Percentiles rank a stretch among this genome's conserved stretches.
These are phyloP conservation scores for Tephrocybe sp. DNA, from an alignment of 768 basidiomycete genomes.

Conservation along the genomic window DNA sequence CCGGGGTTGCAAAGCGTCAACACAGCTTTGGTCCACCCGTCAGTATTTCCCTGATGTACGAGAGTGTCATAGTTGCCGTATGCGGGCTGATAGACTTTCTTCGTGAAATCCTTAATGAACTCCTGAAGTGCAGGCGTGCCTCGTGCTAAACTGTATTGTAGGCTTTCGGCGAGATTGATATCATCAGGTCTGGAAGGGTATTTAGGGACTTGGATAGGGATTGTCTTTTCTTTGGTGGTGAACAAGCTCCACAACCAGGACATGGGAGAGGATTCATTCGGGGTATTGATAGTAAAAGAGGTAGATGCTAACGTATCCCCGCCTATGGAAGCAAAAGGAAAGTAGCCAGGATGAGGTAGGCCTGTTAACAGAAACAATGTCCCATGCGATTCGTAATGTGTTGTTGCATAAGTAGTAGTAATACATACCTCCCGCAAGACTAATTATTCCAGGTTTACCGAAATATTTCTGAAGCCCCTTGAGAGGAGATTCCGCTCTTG, in stretches of 20 bases:
- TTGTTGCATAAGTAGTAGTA: too few species aligned
- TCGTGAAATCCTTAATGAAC: slow-evolving; percentile 57
- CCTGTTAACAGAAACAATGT: slow-evolving; percentile 33
- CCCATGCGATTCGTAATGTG: too few species aligned
- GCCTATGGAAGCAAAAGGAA: slow-evolving; percentile 63
- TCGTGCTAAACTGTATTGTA: slow-evolving; percentile 62
- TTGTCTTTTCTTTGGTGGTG: slow-evolving; percentile 40
- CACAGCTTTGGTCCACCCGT: slow-evolving; percentile 60
- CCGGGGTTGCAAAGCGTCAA: slow-evolving; percentile 65
- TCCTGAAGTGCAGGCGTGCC: slow-evolving; percentile 58
- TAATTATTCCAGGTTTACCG: slow-evolving; percentile 49
- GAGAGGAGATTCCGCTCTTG: slow-evolving; percentile 36
- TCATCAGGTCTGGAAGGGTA: slow-evolving; percentile 42
- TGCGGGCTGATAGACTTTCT: slow-evolving; percentile 52
- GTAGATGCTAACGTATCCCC: slow-evolving; percentile 51
- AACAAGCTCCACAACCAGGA: slow-evolving; percentile 64
- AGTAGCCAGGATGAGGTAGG: slow-evolving; percentile 64
- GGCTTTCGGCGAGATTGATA: slow-evolving; percentile 57
- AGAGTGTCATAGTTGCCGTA: slow-evolving; percentile 60
- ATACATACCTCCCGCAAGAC: slow-evolving; percentile 71
- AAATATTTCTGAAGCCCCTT: slow-evolving; percentile 67
- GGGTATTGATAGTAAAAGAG: slow-evolving; percentile 39
- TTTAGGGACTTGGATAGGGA: slow-evolving; percentile 57
- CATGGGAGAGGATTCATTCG: slow-evolving; percentile 30
- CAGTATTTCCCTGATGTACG: slow-evolving; percentile 68